These are phyloP conservation scores for Cutaneotrichosporon sp. DNA, from an alignment of 1,284 basidiomycete species.

Conservation along the genomic window DNA sequence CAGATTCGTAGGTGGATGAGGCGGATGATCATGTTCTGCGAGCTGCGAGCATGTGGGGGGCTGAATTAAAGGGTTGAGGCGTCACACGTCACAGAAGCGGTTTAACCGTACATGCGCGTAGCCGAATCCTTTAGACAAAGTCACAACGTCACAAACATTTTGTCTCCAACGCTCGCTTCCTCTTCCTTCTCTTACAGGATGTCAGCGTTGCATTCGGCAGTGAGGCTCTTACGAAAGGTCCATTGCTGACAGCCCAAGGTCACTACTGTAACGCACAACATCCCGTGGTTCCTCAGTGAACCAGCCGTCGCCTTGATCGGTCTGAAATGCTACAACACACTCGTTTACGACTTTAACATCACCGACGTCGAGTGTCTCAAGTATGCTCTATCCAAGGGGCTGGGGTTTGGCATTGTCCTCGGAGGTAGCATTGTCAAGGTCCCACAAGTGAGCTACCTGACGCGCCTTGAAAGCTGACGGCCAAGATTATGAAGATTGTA, in stretches of 20 bases:
- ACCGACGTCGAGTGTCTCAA: conserved; percentile 81
- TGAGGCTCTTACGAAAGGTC: conserved; percentile 1
- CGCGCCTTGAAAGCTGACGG: conserved; percentile 54
- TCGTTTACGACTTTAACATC: conserved; percentile 86
- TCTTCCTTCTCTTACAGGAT: conserved; percentile 3
- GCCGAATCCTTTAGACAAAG: too few species aligned
- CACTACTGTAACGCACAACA: conserved; percentile 55
- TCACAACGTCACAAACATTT: background rate
- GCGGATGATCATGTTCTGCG: background rate
- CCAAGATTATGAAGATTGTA: conserved; percentile 58
- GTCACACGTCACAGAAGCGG: background rate
- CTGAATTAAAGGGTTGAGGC: background rate
- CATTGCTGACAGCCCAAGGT: conserved; percentile 27
- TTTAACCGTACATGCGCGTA: background rate
- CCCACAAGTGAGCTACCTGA: conserved; percentile 66
- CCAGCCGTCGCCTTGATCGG: conserved; percentile 80
- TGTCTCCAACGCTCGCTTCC: background rate
- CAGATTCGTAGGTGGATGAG: background rate
- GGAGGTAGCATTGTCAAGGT: conserved; percentile 93
- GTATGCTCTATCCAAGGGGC: conserved; percentile 84
- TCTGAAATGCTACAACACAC: conserved; percentile 84
- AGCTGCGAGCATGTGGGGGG: background rate
- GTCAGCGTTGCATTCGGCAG: conserved; percentile 24
- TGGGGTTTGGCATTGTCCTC: conserved; percentile 88
- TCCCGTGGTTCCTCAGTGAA: conserved; percentile 79